Conservation (phyloP, 2,329 filamentous ascomycete genomes). For the Xylariomycetidae sp. region DNA sequence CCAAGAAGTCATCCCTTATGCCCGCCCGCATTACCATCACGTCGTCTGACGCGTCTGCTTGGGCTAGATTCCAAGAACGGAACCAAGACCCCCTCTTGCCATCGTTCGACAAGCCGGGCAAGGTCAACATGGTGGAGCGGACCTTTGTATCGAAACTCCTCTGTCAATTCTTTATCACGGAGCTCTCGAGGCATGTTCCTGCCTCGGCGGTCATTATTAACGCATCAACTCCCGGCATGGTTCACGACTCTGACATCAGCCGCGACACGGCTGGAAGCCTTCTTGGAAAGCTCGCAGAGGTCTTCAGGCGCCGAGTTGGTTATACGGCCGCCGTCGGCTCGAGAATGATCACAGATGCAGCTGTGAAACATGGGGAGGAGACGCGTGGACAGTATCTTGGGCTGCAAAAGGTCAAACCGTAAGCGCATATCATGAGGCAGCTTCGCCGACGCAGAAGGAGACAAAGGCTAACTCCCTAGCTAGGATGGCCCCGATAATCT, state of each 20-base stretch:
- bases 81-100: slow-evolving; percentile 2
- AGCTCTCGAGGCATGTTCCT: slow-evolving; percentile 19
- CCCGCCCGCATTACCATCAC: slow-evolving; percentile 14
- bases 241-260: slow-evolving; percentile 4
- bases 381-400: slow-evolving; percentile 10
- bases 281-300: slow-evolving; percentile 3
- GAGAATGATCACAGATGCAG: slow-evolving; percentile 5
- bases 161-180: slow-evolving; percentile 17
- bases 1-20: background rate
- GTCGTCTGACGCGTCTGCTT: slow-evolving; percentile 6
- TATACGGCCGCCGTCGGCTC: slow-evolving; percentile 6
- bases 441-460: slow-evolving; percentile 6
- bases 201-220: slow-evolving; percentile 5
- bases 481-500: slow-evolving; percentile 7
- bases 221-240: slow-evolving; percentile 4
- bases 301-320: slow-evolving; percentile 6
- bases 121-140: slow-evolving; percentile 5
- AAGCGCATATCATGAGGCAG: slow-evolving; percentile 1
- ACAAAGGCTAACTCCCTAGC: background rate
- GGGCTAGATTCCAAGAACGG: slow-evolving; percentile 10
- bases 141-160: slow-evolving; percentile 12
- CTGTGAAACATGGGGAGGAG: slow-evolving; percentile 6
- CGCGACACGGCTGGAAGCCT: background rate
- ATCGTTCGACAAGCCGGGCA: background rate
- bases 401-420: slow-evolving; percentile 5